phyloP scores from a whole-genome alignment of 2,329 filamentous ascomycete species.

The Metarhizium sp. region DNA sequence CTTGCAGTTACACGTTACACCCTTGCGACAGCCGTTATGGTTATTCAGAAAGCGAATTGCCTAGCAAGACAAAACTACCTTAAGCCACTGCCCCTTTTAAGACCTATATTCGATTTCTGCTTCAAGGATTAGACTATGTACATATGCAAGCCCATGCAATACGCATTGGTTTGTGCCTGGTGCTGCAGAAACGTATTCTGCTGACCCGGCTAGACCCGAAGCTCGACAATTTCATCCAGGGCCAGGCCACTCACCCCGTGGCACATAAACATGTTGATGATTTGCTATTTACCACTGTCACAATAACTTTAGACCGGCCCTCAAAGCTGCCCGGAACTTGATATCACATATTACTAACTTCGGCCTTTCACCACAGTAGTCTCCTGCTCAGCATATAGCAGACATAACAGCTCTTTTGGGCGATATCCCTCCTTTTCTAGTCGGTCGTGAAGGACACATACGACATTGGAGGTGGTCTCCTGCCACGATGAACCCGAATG shows the following conservation, averaged over 20 bases:
- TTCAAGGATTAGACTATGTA: constrained; percentile 31
- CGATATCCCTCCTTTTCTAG: background rate
- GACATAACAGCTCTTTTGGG: background rate
- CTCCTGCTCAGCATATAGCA: constrained; percentile 10
- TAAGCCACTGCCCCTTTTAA: constrained; percentile 21
- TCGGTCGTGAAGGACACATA: background rate
- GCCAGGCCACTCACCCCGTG: constrained; percentile 5
- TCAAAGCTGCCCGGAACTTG: background rate
- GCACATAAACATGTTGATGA: constrained; percentile 7
- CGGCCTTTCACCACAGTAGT: constrained; percentile 8
- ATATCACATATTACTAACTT: constrained; percentile 4
- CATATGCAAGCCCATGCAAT: constrained; percentile 32
- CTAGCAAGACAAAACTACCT: constrained; percentile 12
- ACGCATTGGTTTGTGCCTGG: constrained; percentile 27
- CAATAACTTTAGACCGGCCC: constrained; percentile 9
- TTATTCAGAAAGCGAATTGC: constrained; percentile 27
- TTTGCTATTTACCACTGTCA: constrained; percentile 10
- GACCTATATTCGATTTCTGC: constrained; percentile 20
- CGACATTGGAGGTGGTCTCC: background rate
- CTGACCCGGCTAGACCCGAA: constrained; percentile 11
- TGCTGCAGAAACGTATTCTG: background rate
- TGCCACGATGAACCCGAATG: background rate
- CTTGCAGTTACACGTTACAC: constrained; percentile 27
- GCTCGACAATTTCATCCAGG: constrained; percentile 12
- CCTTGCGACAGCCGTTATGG: constrained; percentile 28